phyloP scores from a whole-genome alignment of 352 stramenopile species.

The Pythium periplocum region DNA sequence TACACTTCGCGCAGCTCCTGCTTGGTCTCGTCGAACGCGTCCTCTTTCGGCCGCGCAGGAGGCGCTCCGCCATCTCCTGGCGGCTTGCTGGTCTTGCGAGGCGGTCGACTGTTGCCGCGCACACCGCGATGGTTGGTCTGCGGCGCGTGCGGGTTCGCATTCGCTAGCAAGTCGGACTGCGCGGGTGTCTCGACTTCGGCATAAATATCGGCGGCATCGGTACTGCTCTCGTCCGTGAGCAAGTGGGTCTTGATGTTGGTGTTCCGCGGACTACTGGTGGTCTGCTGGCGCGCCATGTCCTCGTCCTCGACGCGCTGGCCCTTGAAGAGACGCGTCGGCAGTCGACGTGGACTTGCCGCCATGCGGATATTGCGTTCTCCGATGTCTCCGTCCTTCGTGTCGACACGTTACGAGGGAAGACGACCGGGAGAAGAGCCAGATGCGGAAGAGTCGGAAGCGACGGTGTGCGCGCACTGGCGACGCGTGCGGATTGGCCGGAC shows the following conservation, averaged over 20 bases:
- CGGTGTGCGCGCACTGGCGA: too few relatives aligned
- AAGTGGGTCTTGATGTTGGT: conserved; percentile 20
- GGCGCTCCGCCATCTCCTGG: neutral
- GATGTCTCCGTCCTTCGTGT: too few relatives aligned
- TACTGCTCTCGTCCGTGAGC: conserved; percentile 15
- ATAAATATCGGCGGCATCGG: conserved; percentile 13
- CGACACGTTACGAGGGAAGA: too few relatives aligned
- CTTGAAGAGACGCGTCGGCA: conserved; percentile 34
- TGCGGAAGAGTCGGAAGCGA: too few relatives aligned
- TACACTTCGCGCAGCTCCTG: conserved; percentile 54
- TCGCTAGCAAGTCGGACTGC: conserved; percentile 14
- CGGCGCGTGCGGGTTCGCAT: conserved; percentile 9
- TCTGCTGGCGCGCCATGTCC: conserved; percentile 24
- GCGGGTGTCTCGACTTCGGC: conserved; percentile 25
- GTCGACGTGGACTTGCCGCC: conserved; percentile 21
- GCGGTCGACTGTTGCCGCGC: conserved; percentile 10
- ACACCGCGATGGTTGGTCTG: neutral
- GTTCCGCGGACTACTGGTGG: conserved; percentile 20
- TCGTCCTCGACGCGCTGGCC: conserved; percentile 50
- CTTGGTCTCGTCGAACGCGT: conserved; percentile 14
- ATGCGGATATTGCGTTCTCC: too few relatives aligned
- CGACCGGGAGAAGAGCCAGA: too few relatives aligned
- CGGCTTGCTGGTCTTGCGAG: neutral
- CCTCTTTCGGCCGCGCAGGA: conserved; percentile 5
- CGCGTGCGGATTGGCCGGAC: too few relatives aligned